Evolutionary conservation across 805 yeast genomes (phyloP), one percentile per base, ranked within the genome.

Genomic region (Gaillardinia entomophila): DNA sequence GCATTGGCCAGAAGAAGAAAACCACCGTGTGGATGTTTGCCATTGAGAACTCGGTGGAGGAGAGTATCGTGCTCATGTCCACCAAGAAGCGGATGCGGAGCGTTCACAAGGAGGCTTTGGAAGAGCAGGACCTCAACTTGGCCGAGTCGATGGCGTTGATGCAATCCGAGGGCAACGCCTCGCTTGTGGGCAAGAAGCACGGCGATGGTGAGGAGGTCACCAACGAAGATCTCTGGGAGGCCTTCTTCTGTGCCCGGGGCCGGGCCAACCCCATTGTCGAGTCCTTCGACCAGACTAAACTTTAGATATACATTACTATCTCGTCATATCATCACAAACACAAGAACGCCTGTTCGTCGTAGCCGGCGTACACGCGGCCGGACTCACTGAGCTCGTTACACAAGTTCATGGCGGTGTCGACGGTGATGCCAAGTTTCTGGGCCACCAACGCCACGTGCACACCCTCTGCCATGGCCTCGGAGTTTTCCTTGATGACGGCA

Each of bases 1-100:
- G 98, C 41, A 89, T 90, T 50, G 98, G 98, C 0, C 98, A 92
- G 55, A 71, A 68, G 3, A 64, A 70, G 27, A 77, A 75, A 12
- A 92, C 98, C 0, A 82, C 79, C 1, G 95, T 90, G 2, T 92
- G 97, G 96, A 81, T 83, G 75, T 88, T 90, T 61, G 79, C 83
- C 16, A 82, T 89, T 35, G 75, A 73, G 35, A 79, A 81, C 26
- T 78, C 95, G 0, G 95, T 92, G 12, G 98, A 92, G 55, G 96
- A 90, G 51, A 81, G 86, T 28, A 84, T 92, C 28, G 74, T 86
- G 22, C 57, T 75, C n/a, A 53, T 82, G 33, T 72, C 87, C 1
- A 77, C 88, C 0, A 68, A 73, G 37, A 77, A 75, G 43, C 61
- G 92, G 30, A 43, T 79, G 11, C 64, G 63, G 36, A 66, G 64